phyloP scores from a whole-genome alignment of 345 rosid genomes.

The Fremontodendron californicum region DNA sequence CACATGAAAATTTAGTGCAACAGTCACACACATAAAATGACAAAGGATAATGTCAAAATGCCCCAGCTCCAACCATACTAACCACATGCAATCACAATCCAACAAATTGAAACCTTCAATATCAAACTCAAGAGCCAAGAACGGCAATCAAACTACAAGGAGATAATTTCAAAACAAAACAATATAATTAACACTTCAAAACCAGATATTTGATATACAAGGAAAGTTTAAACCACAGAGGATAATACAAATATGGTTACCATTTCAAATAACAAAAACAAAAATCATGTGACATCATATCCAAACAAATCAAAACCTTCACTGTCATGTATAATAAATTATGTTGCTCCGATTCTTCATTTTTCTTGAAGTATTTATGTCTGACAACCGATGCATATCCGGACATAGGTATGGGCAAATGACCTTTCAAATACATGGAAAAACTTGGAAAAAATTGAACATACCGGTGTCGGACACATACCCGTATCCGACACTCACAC shows the following conservation, averaged over 20 bases:
- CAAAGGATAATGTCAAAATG: slow-evolving; percentile 14
- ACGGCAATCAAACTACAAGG: neutral
- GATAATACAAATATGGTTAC: neutral
- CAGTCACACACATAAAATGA: slow-evolving; percentile 8
- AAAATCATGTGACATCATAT: neutral
- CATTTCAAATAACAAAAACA: neutral
- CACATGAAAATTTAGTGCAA: slow-evolving; percentile 19
- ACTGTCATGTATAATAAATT: neutral
- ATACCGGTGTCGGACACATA: no score
- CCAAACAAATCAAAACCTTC: slow-evolving; percentile 17
- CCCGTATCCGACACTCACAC: no score
- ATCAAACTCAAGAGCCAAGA: neutral
- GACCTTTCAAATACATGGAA: no score
- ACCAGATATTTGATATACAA: neutral
- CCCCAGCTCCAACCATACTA: slow-evolving; percentile 7
- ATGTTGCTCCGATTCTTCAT: no score
- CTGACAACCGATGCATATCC: no score
- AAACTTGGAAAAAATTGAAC: no score
- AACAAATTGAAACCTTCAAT: slow-evolving; percentile 4
- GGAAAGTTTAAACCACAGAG: slow-evolving; percentile 5
- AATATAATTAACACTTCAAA: neutral
- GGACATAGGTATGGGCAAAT: no score
- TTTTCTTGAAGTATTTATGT: no score
- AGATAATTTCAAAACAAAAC: neutral
- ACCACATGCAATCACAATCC: neutral